Evolutionary conservation across 2,329 filamentous ascomycete genomes (phyloP), one percentile per base, ranked within the genome.

Genomic region (Phoma sp.): DNA sequence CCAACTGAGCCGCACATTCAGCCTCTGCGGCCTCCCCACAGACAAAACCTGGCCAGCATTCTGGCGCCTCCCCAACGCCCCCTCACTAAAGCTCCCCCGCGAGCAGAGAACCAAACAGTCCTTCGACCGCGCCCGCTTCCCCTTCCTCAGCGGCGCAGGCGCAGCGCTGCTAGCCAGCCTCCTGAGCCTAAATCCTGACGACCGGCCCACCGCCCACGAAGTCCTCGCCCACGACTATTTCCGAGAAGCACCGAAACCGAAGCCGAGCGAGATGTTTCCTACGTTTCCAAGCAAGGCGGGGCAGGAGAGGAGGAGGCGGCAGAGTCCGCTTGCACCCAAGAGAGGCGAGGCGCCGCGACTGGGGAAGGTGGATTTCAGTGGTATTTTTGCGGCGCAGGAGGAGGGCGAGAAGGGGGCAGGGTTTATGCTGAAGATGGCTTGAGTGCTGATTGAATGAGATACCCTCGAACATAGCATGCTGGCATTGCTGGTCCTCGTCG

Each of bases 261-360:
- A 98, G 78, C 87, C 89, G 7, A 89, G 91, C 72, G 89, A 89
- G 67, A 89, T 99, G 88, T 98, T 99, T 72, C 95, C 95, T 2
- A 98, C 95, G 0, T 99, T 98, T 73, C 95, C 95, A 0, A 95
- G 90, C 67, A 97, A 96, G 76, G 95, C 95, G 0, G 92, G 92
- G 1, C 90, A 95, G 80, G 95, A 99, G 80, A 89, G 88, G 70
- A 81, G 92, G 64, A 81, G 91, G 61, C 81, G 85, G 33, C 81
- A 85, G 56, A 93, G 88, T 60, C 95, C 95, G 1, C 88, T 92
- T 74, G 95, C 95, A 6, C 95, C 95, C 0, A 85, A 84, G 35
- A 82, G 94, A 29, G 93, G 92, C 0, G 86, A 89, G 45, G 85
- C 84, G 2, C 39, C 43, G 21, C 76, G 74, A 61, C 67, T 84